Conservation (phyloP, 345 rosid genomes). For the Toxicodendron radicans region DNA sequence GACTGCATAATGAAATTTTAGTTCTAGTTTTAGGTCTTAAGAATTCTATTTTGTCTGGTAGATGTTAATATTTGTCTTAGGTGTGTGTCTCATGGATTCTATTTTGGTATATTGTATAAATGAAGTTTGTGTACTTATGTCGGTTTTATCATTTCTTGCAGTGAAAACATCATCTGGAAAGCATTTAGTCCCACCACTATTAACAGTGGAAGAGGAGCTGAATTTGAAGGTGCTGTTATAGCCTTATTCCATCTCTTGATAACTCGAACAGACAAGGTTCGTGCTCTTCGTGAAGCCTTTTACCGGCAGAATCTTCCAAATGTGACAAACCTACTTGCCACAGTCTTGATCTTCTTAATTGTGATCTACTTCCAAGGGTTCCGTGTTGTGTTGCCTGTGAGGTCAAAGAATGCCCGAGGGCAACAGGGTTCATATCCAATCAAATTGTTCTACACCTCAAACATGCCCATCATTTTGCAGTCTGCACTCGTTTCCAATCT, state of each 20-base stretch:
- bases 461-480: slow-evolving; percentile 89
- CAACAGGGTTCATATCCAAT: slow-evolving; percentile 92
- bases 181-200: slow-evolving; percentile 90
- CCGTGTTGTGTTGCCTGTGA: slow-evolving; percentile 86
- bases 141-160: slow-evolving; percentile 27
- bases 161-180: slow-evolving; percentile 87
- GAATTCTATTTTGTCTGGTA: not conserved
- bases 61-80: not conserved
- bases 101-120: not conserved
- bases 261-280: slow-evolving; percentile 74
- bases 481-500: slow-evolving; percentile 83
- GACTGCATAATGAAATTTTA: not conserved
- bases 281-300: slow-evolving; percentile 80
- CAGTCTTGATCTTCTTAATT: slow-evolving; percentile 74
- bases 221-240: slow-evolving; percentile 92
- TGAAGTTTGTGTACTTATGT: not conserved
- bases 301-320: slow-evolving; percentile 90
- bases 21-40: not conserved
- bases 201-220: slow-evolving; percentile 88
- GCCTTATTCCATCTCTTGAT: slow-evolving; percentile 81
- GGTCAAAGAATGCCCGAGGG: slow-evolving; percentile 93
- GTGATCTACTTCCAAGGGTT: slow-evolving; percentile 95
- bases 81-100: not conserved
- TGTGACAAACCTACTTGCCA: slow-evolving; percentile 82
- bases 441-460: slow-evolving; percentile 86